Base-by-base conservation (phyloP, 1,284 basidiomycete genomes). In the Leccinum huronense region DNA sequence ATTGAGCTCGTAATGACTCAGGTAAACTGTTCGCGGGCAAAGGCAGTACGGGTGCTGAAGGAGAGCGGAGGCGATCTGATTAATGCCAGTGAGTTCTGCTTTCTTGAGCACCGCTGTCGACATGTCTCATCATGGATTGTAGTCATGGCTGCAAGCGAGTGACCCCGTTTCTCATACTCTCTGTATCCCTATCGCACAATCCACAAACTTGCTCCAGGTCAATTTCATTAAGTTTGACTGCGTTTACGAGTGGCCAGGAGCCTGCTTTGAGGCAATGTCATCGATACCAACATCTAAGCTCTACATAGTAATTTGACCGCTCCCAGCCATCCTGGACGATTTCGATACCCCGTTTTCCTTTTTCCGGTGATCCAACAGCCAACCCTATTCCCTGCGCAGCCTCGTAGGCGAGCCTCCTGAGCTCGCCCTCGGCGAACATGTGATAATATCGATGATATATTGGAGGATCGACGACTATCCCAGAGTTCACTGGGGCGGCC, bases 1-100 rank as follows among this genome's bases (percentile, higher is more conserved):
- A 94, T 97, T 69, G 94, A 98, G 71, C 87, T 97, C 65, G 94
- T 99, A 63, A 94, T 98, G 83, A 84, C 87, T 65, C 95, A 97
- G 82, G 86, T 87, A 60, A 77, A 79, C 74, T 95, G 93, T 80
- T 88, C 93, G 62, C 86, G 94, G 69, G 91, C 91, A 63, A 95
- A 95, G 77, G 95, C 95, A 45, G 89, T 95, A 59, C 86, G 88
- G 69, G 94, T 87, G 66, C 80, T 97, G 77, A 94, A 93, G 81
- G 91, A 94, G 71, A 92, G 88, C 71, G 89, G 91, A 63, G 94
- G 94, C 57, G 95, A 97, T 80, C 78, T 97, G 75, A 95, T 97
- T 83, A 95, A 95, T 77, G 94, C 94, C 65, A 95, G 94, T 96
- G 77, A 79, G 94, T 92, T 19, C 62, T 34, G 19, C 10, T 59